These are phyloP conservation scores for Coleophoma crateriformis DNA, from an alignment of 2,329 filamentous ascomycete species.

Conservation along the genomic window DNA sequence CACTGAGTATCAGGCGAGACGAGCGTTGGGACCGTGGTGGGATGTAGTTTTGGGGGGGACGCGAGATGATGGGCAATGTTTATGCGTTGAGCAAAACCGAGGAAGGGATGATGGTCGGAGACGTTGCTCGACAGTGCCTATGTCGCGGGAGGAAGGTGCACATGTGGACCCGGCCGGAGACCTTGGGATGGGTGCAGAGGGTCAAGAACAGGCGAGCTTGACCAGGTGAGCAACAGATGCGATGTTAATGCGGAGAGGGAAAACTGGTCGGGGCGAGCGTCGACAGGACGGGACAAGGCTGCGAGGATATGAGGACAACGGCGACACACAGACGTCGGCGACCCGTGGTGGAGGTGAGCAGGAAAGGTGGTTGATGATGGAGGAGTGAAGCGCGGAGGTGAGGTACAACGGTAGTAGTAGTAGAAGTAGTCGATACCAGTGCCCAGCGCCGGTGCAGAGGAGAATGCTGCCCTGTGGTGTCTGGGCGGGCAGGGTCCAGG, in stretches of 20 bases:
- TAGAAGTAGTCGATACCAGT: too few relatives aligned
- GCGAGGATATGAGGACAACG: too few relatives aligned
- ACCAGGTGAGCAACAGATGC: background rate
- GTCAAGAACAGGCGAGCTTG: background rate
- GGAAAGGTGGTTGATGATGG: too few relatives aligned
- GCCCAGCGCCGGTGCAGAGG: too few relatives aligned
- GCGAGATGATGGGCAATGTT: background rate
- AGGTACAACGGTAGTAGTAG: too few relatives aligned
- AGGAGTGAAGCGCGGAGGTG: too few relatives aligned
- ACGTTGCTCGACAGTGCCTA: background rate
- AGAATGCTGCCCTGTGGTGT: too few relatives aligned
- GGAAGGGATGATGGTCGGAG: background rate
- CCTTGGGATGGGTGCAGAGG: background rate
- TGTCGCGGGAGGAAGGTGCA: background rate
- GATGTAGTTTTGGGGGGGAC: background rate
- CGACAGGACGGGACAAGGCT: too few relatives aligned
- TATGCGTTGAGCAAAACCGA: background rate
- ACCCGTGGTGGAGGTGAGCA: too few relatives aligned
- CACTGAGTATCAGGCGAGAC: conserved; percentile 1
- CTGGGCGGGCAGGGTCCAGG: too few relatives aligned
- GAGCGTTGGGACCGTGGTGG: background rate
- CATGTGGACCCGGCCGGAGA: background rate
- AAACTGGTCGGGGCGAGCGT: too few relatives aligned
- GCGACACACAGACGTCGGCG: too few relatives aligned
- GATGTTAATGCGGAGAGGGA: background rate